These are phyloP conservation scores for Pythium guiyangense DNA, from an alignment of 352 stramenopile species.

Conservation along the genomic window DNA sequence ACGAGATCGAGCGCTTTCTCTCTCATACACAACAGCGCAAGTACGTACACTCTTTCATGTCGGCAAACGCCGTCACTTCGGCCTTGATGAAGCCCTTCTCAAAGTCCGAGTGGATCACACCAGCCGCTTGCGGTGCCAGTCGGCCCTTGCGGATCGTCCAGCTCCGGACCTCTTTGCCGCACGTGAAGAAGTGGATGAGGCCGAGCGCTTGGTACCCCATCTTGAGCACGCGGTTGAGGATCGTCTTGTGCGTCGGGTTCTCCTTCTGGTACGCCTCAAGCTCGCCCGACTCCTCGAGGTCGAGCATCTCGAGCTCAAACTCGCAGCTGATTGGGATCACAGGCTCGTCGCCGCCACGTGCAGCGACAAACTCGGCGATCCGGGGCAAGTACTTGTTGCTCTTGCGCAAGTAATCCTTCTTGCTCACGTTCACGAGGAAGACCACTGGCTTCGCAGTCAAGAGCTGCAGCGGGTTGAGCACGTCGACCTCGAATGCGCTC, in stretches of 20 bases:
- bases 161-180: conserved; percentile 96
- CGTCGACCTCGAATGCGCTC: conserved; percentile 84
- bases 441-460: conserved; percentile 95
- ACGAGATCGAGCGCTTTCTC: background rate
- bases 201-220: conserved; percentile 97
- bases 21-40: background rate
- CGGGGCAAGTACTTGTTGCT: conserved; percentile 97
- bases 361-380: conserved; percentile 96
- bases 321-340: conserved; percentile 98
- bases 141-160: conserved; percentile 99
- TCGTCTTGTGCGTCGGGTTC: conserved; percentile 86
- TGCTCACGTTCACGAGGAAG: conserved; percentile 99
- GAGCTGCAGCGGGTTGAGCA: conserved; percentile 91
- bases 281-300: conserved; percentile 51
- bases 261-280: conserved; percentile 70
- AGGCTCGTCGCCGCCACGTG: conserved; percentile 93
- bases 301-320: conserved; percentile 95
- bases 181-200: conserved; percentile 99
- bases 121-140: conserved; percentile 95
- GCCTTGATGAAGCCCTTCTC: conserved; percentile 99
- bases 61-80: conserved; percentile 83
- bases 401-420: conserved; percentile 98
- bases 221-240: conserved; percentile 97
- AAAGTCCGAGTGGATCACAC: conserved; percentile 99
- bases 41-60: conserved; percentile 86